Percentiles rank a stretch among this genome's conserved stretches.
Conservation (phyloP, 2,329 filamentous ascomycete genomes). For the Cyphellophora attinorum region DNA sequence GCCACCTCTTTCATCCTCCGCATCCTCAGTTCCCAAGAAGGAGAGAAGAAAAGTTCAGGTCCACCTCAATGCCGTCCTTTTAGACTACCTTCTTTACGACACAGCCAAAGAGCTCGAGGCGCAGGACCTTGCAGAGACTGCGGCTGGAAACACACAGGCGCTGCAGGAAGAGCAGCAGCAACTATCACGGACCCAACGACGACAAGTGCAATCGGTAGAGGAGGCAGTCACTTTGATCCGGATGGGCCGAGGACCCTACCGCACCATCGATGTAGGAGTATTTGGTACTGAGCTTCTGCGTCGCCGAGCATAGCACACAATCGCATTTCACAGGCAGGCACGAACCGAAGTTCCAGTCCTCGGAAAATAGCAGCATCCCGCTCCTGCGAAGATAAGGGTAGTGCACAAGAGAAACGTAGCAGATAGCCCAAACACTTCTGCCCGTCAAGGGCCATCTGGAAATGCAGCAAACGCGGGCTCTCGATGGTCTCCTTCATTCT, state of each 20-base stretch:
- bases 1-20: too few relatives aligned
- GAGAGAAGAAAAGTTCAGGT: slow-evolving; percentile 2
- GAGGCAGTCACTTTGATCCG: background rate
- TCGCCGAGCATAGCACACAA: too few relatives aligned
- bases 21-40: slow-evolving; percentile 2
- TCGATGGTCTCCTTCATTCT: too few relatives aligned
- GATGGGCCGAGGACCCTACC: slow-evolving; percentile 26
- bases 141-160: slow-evolving; percentile 25
- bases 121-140: slow-evolving; percentile 27
- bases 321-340: too few relatives aligned
- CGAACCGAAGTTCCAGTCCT: too few relatives aligned
- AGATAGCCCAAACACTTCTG: too few relatives aligned
- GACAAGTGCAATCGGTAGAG: background rate
- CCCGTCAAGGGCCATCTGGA: too few relatives aligned
- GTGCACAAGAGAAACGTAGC: too few relatives aligned
- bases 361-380: too few relatives aligned
- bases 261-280: slow-evolving; percentile 19
- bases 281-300: slow-evolving; percentile 19
- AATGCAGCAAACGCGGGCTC: too few relatives aligned
- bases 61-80: slow-evolving; percentile 73
- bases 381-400: too few relatives aligned
- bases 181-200: background rate
- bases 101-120: slow-evolving; percentile 77
- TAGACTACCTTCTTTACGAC: slow-evolving; percentile 97
- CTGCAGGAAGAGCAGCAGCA: background rate